Conservation (phyloP, 2,329 filamentous ascomycete species). For the Penicillium sp. region DNA sequence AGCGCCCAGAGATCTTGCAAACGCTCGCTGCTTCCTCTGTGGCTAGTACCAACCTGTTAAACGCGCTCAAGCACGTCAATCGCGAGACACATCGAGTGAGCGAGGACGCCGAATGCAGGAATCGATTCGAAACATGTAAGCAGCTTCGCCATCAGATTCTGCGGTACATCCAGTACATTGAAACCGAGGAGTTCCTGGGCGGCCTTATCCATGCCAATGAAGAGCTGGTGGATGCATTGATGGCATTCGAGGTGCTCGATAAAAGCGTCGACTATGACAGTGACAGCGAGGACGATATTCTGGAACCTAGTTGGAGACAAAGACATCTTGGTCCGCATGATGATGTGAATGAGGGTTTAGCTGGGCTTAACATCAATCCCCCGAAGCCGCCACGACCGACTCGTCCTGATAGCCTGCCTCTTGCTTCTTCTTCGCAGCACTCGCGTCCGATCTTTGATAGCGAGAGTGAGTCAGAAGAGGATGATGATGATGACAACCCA, state of each 20-base stretch:
- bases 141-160: slow-evolving; percentile 76
- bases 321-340: slow-evolving; percentile 17
- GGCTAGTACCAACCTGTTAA: slow-evolving; percentile 83
- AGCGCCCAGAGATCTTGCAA: slow-evolving; percentile 81
- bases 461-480: slow-evolving; percentile 54
- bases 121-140: slow-evolving; percentile 83
- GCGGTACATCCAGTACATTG: slow-evolving; percentile 87
- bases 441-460: slow-evolving; percentile 45
- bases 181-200: slow-evolving; percentile 87
- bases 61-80: slow-evolving; percentile 84
- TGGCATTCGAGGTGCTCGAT: slow-evolving; percentile 92
- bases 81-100: slow-evolving; percentile 84
- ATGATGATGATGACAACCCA: slow-evolving; percentile 75
- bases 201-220: slow-evolving; percentile 91
- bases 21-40: slow-evolving; percentile 88
- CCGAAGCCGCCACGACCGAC: slow-evolving; percentile 49
- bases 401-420: slow-evolving; percentile 56
- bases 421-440: slow-evolving; percentile 21
- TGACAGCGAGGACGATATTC: slow-evolving; percentile 58
- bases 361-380: slow-evolving; percentile 36
- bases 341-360: slow-evolving; percentile 33
- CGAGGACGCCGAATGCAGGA: slow-evolving; percentile 70
- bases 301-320: slow-evolving; percentile 31
- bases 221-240: slow-evolving; percentile 86
- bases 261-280: slow-evolving; percentile 58